Conservation (phyloP, 2,329 filamentous ascomycete genomes). For the Lasiodiplodia citricola region DNA sequence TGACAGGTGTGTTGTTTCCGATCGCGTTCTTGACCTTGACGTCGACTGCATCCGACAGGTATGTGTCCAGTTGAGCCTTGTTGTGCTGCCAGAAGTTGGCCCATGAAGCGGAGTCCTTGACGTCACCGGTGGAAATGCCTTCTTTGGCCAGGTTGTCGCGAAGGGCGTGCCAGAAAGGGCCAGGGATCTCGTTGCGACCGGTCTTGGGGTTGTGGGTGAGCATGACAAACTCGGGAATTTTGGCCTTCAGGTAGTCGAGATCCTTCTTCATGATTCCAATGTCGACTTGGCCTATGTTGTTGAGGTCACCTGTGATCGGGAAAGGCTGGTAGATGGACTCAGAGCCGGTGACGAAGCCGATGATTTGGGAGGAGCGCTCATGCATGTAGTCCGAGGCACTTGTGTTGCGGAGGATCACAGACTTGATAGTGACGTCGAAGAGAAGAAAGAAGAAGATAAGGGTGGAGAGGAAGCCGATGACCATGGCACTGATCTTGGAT, state of each 20-base stretch:
- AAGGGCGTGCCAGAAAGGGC: slow-evolving; percentile 71
- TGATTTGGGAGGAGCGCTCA: neutral
- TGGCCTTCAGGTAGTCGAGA: slow-evolving; percentile 47
- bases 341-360: neutral
- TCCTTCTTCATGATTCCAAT: slow-evolving; percentile 15
- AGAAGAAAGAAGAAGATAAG: slow-evolving; percentile 6
- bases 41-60: slow-evolving; percentile 23
- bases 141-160: slow-evolving; percentile 60
- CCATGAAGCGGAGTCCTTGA: slow-evolving; percentile 39
- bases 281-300: slow-evolving; percentile 5
- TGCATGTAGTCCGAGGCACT: neutral
- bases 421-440: neutral
- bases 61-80: slow-evolving; percentile 47
- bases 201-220: slow-evolving; percentile 56
- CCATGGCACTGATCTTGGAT: slow-evolving; percentile 8
- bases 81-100: slow-evolving; percentile 60
- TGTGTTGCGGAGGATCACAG: slow-evolving; percentile 2
- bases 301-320: neutral
- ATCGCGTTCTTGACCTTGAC: slow-evolving; percentile 40
- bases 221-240: slow-evolving; percentile 64
- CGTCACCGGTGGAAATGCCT: slow-evolving; percentile 12
- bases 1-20: slow-evolving; percentile 33
- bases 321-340: neutral
- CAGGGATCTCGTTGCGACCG: slow-evolving; percentile 61
- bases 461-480: slow-evolving; percentile 1